Conservation (phyloP, 2,329 filamentous ascomycete species). For the Gliomastix tumulicola region DNA sequence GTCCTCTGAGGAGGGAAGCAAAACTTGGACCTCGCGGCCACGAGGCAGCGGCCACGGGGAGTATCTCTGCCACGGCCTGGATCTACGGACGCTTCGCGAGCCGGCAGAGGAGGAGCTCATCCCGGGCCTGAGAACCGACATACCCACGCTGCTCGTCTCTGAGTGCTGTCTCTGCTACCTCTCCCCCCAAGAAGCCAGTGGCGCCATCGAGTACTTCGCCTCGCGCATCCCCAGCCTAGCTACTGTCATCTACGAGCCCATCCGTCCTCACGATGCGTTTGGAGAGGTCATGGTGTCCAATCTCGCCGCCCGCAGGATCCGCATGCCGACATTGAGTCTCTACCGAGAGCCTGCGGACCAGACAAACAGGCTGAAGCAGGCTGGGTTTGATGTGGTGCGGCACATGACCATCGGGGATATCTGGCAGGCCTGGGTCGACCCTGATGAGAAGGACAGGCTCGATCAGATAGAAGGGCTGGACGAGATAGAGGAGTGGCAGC, state of each 20-base stretch:
- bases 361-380: slow-evolving; percentile 53
- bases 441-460: slow-evolving; percentile 70
- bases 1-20: slow-evolving; percentile 14
- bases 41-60: slow-evolving; percentile 28
- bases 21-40: slow-evolving; percentile 34
- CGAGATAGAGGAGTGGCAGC: slow-evolving; percentile 88
- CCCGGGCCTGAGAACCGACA: slow-evolving; percentile 39
- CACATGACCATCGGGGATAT: slow-evolving; percentile 47
- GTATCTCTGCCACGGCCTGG: slow-evolving; percentile 57
- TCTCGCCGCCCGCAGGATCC: slow-evolving; percentile 72
- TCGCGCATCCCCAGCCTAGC: slow-evolving; percentile 38
- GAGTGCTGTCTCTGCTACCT: slow-evolving; percentile 97
- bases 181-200: slow-evolving; percentile 52
- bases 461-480: slow-evolving; percentile 80
- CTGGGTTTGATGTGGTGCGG: slow-evolving; percentile 52
- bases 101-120: slow-evolving; percentile 7
- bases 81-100: slow-evolving; percentile 54
- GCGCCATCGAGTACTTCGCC: slow-evolving; percentile 60
- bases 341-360: slow-evolving; percentile 68
- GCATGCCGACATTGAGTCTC: slow-evolving; percentile 71
- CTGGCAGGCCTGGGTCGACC: slow-evolving; percentile 67
- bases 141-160: slow-evolving; percentile 81
- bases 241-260: slow-evolving; percentile 83
- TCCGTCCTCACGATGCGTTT: slow-evolving; percentile 77
- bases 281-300: slow-evolving; percentile 91